Evolutionary conservation across 2,329 filamentous ascomycete species (phyloP).

Genomic region (Ceratocystis ficicola): DNA sequence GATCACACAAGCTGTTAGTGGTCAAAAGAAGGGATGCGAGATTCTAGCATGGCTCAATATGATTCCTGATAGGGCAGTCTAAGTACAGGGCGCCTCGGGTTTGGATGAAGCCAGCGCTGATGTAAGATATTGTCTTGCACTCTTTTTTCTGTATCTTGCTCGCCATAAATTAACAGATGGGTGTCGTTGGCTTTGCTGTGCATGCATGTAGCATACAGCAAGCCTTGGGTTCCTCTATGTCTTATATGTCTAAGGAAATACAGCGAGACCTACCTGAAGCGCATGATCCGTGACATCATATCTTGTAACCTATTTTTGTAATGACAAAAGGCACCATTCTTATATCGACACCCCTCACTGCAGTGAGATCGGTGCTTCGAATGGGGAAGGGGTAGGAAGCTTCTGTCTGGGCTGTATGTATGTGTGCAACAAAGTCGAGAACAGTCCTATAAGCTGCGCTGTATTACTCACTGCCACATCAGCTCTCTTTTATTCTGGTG

Average conservation of each 20-base stretch:
- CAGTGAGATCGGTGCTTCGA: neutral
- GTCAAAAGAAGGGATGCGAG: neutral
- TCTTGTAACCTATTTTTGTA: neutral
- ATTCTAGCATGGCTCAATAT: neutral
- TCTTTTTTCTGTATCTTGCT: neutral
- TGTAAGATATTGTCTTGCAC: neutral
- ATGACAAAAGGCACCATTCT: no score
- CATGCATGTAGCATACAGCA: neutral
- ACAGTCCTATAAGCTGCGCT: neutral
- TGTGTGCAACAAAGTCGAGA: neutral
- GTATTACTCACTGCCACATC: neutral
- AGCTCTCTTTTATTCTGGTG: neutral
- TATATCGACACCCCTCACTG: neutral
- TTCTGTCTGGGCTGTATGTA: neutral
- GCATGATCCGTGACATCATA: slow-evolving; percentile 7
- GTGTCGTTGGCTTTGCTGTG: neutral
- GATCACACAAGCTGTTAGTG: neutral
- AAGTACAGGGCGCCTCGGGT: no score
- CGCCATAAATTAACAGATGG: neutral
- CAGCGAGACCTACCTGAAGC: neutral
- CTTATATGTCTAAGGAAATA: neutral
- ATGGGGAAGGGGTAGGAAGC: neutral
- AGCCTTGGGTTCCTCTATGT: neutral
- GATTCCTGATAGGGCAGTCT: no score
- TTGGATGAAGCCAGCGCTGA: no score